Base-by-base conservation (phyloP, 1,284 basidiomycete genomes). In the Schizopora paradoxa region DNA sequence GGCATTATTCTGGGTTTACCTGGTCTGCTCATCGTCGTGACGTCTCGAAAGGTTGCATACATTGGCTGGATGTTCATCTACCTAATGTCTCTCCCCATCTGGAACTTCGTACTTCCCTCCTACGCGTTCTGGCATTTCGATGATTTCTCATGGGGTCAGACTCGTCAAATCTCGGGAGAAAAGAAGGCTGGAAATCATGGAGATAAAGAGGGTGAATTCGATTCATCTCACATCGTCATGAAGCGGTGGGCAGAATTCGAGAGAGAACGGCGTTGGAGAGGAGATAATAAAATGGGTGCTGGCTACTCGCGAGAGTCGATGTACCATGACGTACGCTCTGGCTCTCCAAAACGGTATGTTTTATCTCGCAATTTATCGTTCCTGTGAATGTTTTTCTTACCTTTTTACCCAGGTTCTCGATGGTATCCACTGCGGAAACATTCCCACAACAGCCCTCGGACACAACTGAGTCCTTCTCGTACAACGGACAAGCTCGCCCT, bases 61-160 rank as follows among this genome's bases (percentile, higher is more conserved):
- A 76, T 98, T 40, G 86, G 93, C 6, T 99, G 96, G 95, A 97
- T 99, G 92, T 52, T 95, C 51, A 73, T 98, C 51, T 99, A 99
- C 64, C 78, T 99, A 11, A 39, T 95, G 47, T 95, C 94, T 16
- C 72, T 98, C 27, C 93, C 93, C 3, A 80, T 97, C 42, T 97
- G 93, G 94, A 98, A 98, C 70, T 91, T 93, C 58, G 74, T 95
- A 51, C 76, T 97, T 7, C 94, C 93, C 1, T 84, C 90, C 2
- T 98, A 97, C 66, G 79, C 94, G 27, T 99, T 91, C 70, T 98
- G 94, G 93, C 93, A 98, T 67, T 97, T 99, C 65, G 95, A 99
- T 62, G 96, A 99, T 72, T 99, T 99, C 68, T 92, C 90, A 14
- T 99, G 95, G 95, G 96, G 96, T 68, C 88, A 95, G 66, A 98